These are phyloP conservation scores for Podospora appendiculata DNA, from an alignment of 495 filamentous ascomycete species.

Conservation along the genomic window DNA sequence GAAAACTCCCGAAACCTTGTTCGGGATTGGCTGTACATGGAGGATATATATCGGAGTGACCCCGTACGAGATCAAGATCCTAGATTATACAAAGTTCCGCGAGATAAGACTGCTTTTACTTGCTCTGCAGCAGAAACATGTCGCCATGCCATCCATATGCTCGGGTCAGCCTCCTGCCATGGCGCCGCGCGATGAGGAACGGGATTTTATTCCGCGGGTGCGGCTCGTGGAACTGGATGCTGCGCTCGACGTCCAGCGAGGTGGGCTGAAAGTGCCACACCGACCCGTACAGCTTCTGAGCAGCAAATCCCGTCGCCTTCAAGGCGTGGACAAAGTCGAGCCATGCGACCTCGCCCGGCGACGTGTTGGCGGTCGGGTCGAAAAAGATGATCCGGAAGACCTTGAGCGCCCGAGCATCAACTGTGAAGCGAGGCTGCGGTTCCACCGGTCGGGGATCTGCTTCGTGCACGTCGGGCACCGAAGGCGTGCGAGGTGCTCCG, in stretches of 20 bases:
- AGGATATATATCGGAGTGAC: too few relatives aligned
- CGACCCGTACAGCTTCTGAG: slow-evolving; percentile 45
- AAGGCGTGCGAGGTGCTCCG: slow-evolving; percentile 12
- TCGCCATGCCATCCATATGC: slow-evolving; percentile 11
- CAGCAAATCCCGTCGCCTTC: slow-evolving; percentile 34
- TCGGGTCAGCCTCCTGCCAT: slow-evolving; percentile 9
- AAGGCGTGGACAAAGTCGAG: slow-evolving; percentile 47
- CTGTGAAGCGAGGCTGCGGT: slow-evolving; percentile 11
- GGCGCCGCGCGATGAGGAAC: slow-evolving; percentile 7
- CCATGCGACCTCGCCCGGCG: slow-evolving; percentile 40
- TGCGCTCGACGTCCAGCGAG: slow-evolving; percentile 23
- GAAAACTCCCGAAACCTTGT: too few relatives aligned
- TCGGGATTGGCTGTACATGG: too few relatives aligned
- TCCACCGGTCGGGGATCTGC: background rate
- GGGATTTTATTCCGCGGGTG: slow-evolving; percentile 38
- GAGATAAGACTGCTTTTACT: too few relatives aligned
- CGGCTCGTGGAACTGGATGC: slow-evolving; percentile 47
- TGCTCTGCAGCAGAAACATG: slow-evolving; percentile 8
- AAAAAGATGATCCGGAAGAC: slow-evolving; percentile 20
- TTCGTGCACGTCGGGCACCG: background rate
- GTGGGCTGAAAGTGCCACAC: slow-evolving; percentile 43
- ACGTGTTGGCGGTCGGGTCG: slow-evolving; percentile 8
- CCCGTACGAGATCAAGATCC: too few relatives aligned
- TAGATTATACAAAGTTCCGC: too few relatives aligned
- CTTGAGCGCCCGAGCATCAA: slow-evolving; percentile 32